These are phyloP conservation scores for Gracilariopsis chorda DNA, from an alignment of 23 red algal species.

Conservation along the genomic window DNA sequence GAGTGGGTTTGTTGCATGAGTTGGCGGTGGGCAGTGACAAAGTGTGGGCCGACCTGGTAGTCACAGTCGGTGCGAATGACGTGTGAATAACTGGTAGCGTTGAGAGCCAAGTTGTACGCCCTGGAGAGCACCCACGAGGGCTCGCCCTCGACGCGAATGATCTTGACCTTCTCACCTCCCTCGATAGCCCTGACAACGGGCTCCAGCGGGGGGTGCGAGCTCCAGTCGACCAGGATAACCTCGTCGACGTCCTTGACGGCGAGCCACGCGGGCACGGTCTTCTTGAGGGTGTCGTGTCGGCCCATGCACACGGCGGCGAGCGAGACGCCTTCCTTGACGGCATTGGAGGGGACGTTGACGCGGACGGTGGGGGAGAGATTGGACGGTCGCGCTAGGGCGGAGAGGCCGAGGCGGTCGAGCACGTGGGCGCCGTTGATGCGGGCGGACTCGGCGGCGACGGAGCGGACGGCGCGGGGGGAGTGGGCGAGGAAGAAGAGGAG, in stretches of 20 bases:
- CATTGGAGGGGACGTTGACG: neutral
- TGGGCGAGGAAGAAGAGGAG: constrained; percentile 5
- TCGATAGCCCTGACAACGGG: neutral
- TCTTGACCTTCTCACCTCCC: constrained; percentile 20
- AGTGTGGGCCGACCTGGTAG: constrained; percentile 38
- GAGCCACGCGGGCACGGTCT: constrained; percentile 51
- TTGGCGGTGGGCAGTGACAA: constrained; percentile 24
- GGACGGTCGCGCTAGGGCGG: neutral
- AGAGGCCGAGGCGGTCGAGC: neutral
- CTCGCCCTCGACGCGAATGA: constrained; percentile 63
- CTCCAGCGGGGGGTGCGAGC: constrained; percentile 44
- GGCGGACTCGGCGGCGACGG: neutral
- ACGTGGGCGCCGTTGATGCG: neutral
- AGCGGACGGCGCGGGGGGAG: neutral
- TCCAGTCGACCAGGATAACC: constrained; percentile 78
- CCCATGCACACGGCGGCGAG: constrained; percentile 69
- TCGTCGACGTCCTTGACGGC: constrained; percentile 31
- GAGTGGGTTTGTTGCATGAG: neutral
- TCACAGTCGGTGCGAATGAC: constrained; percentile 78
- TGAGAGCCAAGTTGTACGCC: constrained; percentile 68
- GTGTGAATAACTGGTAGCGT: constrained; percentile 11
- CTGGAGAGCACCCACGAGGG: constrained; percentile 45
- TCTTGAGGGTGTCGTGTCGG: constrained; percentile 40
- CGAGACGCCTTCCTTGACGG: constrained; percentile 28
- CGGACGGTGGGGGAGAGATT: neutral